Base-by-base conservation (phyloP, 148 eudicot genomes). In the Silene conica region DNA sequence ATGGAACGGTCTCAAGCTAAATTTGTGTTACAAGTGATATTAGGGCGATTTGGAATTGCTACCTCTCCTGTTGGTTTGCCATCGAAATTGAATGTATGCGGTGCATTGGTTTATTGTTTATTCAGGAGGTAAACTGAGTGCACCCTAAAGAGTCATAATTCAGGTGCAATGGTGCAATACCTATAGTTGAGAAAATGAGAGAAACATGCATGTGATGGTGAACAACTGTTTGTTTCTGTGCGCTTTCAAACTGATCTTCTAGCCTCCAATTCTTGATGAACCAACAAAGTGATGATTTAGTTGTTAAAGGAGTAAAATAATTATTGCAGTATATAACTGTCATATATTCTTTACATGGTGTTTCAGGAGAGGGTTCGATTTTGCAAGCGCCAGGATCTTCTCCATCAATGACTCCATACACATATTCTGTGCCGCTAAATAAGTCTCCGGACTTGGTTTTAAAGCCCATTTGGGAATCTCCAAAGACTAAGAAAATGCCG, bases 401-500 rank as follows among this genome's bases (percentile, higher is more conserved):
- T 71, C 74, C 74, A 16, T 77, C 43, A 63, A 69, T 55, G 28
- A 70, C 69, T 60, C 71, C 46, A 20, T 68, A 69, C 60, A 58
- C n/a, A 1, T 26, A 28, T 22, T 66, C 79, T 67, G 64, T 16
- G 45, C 38, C 82, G 23, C 64, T 71, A 57, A 59, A 64, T 43
- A 77, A 68, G 75, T 56, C 83, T 50, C 74, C 13, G 54, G 79
- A 56, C 57, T 67, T 73, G 21, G 60, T 57, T 63, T 71, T 79
- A 74, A 79, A 63, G 77, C 82, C 90, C 55, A 76, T 92, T 73
- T 88, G 96, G 92, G 73, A 84, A 70, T 73, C 79, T 56, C 97
- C 97, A 64, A 74, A 89, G 68, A 82, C 81, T 45, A 73, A 83
- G 74, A 82, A 87, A 77, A 86, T 92, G 97, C 97, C 93, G 20